A percentile compares a stretch with the other conserved stretches of the same genome.
phyloP scores from a whole-genome alignment of 345 rosid genomes.

The Murraya koenigii region DNA sequence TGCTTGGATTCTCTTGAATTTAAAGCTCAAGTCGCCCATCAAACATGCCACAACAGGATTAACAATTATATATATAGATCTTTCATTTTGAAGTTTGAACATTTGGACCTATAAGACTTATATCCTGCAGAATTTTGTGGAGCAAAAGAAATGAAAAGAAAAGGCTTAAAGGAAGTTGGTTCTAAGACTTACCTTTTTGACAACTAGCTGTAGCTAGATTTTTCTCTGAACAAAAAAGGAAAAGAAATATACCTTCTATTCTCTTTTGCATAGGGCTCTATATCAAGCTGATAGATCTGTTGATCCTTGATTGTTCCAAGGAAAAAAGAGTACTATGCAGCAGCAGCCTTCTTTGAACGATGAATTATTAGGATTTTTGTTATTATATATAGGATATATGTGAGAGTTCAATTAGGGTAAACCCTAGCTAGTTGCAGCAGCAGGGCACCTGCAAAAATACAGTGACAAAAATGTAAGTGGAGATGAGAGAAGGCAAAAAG shows the following conservation, averaged over 20 bases:
- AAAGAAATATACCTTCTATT: neutral
- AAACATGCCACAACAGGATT: neutral
- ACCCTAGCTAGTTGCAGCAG: slow-evolving; percentile 37
- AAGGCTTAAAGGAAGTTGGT: neutral
- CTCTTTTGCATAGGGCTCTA: neutral
- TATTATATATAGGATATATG: neutral
- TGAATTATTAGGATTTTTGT: neutral
- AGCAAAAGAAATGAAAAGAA: too few species aligned
- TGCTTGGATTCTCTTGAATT: slow-evolving; percentile 11
- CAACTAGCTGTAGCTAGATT: neutral
- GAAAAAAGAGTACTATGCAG: slow-evolving; percentile 11
- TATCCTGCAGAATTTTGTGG: neutral
- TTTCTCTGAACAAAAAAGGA: neutral
- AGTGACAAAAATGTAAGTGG: slow-evolving; percentile 24
- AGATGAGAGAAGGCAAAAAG: slow-evolving; percentile 4
- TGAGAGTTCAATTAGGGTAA: slow-evolving; percentile 22
- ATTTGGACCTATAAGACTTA: neutral
- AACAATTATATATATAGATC: neutral
- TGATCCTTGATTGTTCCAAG: slow-evolving; percentile 13
- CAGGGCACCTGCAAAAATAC: slow-evolving; percentile 27
- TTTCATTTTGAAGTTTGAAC: neutral
- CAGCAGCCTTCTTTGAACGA: slow-evolving; percentile 1
- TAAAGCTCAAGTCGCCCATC: neutral
- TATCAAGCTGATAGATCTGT: slow-evolving; percentile 3
- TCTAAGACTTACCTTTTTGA: neutral